Base-by-base conservation (phyloP, 306 rosid species). In the Quercus suber region DNA sequence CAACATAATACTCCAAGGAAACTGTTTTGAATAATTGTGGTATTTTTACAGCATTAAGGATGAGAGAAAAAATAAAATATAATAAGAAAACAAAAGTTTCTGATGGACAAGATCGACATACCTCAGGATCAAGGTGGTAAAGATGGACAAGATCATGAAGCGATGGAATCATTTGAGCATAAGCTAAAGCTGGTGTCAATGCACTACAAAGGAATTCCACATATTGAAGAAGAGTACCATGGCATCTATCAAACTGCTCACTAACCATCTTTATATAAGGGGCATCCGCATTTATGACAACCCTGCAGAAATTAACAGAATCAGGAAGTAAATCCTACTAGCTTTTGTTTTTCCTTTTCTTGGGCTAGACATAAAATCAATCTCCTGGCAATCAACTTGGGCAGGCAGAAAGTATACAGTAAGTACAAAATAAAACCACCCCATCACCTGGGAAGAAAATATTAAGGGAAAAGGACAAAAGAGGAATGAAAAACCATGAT, bases 111-210 rank as follows among this genome's bases (percentile, higher is more conserved):
- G 28, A 41, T 30, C 12, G 68, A 87, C 60, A 6, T 13, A 95
- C 99, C 98, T 95, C 99, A 2, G 98, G 97, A 20, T 95, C 99
- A 74, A 95, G 88, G 93, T 92, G 99, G 89, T 91, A 95, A 35
- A 75, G 86, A 78, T 93, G 99, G 80, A 92, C 88, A 75, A 95
- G 92, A 57, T 95, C 99, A 74, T 89, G 76, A 55, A 95, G 97
- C 0, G 97, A 85, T 76, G 99, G 99, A 82, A 95, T 84, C 76
- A 95, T 88, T 78, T 84, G 89, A 77, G 89, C 97, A 86, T 95
- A 93, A 71, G 84, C 87, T 57, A 91, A 90, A 49, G 91, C 86
- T 35, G 99, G 97, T 27, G 91, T 86, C 75, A 95, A 86, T 59
- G 98, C 97, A 89, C 96, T 89, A 75, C 88, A 85, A 73, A 95